Conservation (phyloP, 2,329 filamentous ascomycete species). For the Fusarium keratoplasticum region DNA sequence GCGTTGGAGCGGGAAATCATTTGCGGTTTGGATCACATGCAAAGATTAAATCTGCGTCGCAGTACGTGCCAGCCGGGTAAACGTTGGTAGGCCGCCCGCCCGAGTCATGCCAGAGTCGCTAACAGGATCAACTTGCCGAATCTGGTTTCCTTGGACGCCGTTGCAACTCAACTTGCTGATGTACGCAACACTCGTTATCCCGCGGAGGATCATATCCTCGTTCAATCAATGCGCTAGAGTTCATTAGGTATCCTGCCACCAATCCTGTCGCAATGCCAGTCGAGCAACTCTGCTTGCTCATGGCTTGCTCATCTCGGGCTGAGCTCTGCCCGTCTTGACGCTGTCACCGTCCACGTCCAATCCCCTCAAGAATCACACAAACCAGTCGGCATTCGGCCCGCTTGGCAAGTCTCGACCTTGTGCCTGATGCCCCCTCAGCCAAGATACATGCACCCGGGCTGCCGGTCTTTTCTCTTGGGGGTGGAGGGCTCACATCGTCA, state of each 20-base stretch:
- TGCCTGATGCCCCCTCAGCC: constrained; percentile 15
- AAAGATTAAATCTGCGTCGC: constrained; percentile 15
- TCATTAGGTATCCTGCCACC: constrained; percentile 19
- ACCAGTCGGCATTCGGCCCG: constrained; percentile 34
- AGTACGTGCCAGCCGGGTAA: constrained; percentile 12
- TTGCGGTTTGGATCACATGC: constrained; percentile 40
- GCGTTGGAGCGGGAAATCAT: constrained; percentile 9
- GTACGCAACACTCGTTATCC: neutral
- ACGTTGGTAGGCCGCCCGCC: constrained; percentile 28
- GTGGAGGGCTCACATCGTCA: neutral
- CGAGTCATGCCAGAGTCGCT: constrained; percentile 32
- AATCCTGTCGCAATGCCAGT: constrained; percentile 24
- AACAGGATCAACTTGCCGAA: constrained; percentile 28
- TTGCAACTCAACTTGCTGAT: constrained; percentile 6
- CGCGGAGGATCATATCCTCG: constrained; percentile 18
- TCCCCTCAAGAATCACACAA: constrained; percentile 24
- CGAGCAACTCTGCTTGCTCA: constrained; percentile 1
- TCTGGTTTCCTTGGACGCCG: constrained; percentile 12
- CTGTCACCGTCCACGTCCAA: neutral
- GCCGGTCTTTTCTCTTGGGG: neutral
- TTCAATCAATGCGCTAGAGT: constrained; percentile 18
- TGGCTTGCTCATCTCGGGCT: constrained; percentile 19
- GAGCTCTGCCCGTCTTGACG: neutral
- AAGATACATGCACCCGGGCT: neutral
- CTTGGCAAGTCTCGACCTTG: constrained; percentile 15